These are phyloP conservation scores for Pichia paraexigua DNA, from an alignment of 805 yeast genomes.

Conservation along the genomic window DNA sequence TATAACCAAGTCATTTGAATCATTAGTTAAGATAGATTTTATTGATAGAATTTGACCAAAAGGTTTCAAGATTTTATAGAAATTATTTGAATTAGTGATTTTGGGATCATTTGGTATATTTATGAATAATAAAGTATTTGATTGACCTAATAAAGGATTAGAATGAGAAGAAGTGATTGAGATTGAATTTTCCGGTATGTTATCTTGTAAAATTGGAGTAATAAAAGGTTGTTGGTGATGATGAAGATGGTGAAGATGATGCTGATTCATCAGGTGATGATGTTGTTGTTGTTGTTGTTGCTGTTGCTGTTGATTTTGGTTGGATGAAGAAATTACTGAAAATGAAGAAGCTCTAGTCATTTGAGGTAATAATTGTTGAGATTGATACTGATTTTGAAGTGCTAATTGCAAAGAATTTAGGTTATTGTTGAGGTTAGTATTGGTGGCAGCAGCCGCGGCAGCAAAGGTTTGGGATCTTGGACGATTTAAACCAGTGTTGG, in stretches of 20 bases:
- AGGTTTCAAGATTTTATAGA: conserved; percentile 42
- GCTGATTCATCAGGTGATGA: too few species aligned
- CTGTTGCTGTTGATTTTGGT: too few species aligned
- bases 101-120: conserved; percentile 53
- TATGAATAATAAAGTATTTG: conserved; percentile 68
- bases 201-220: conserved; percentile 37
- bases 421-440: conserved; percentile 2
- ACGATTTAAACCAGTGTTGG: conserved; percentile 11
- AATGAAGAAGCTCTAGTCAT: conserved; percentile 18
- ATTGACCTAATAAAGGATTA: conserved; percentile 64
- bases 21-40: conserved; percentile 42
- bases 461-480: conserved; percentile 38
- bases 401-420: conserved; percentile 1
- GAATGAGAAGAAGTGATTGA: conserved; percentile 65
- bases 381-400: conserved; percentile 5
- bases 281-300: too few species aligned
- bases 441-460: conserved; percentile 5
- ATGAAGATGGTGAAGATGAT: background rate
- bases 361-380: conserved; percentile 8
- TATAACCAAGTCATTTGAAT: conserved; percentile 33
- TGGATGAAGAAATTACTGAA: conserved; percentile 10
- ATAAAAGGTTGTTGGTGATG: background rate
- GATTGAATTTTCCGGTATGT: conserved; percentile 49
- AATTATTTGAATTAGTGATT: conserved; percentile 44
- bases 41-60: conserved; percentile 59